Evolutionary conservation across 768 basidiomycete species (phyloP).

Genomic region (Dentipellis sp.): DNA sequence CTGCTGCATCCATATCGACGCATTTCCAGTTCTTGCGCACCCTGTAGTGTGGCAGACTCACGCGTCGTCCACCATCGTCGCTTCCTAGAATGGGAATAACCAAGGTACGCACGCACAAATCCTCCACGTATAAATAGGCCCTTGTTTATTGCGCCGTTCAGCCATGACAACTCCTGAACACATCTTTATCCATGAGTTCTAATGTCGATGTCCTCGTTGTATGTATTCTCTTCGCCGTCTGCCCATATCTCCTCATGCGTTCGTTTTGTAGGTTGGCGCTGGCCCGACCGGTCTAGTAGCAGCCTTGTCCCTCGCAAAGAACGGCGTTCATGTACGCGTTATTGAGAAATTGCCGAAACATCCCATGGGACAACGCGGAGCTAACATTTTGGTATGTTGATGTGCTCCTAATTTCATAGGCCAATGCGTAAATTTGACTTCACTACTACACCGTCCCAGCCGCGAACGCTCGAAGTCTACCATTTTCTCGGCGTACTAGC

Average conservation of each 20-base stretch:
- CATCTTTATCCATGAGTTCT: too few relatives aligned
- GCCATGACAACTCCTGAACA: too few relatives aligned
- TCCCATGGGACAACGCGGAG: slow-evolving; percentile 1
- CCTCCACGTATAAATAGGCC: too few relatives aligned
- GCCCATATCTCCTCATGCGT: neutral
- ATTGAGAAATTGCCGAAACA: slow-evolving; percentile 2
- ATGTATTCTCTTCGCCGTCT: too few relatives aligned
- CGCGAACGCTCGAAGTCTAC: slow-evolving; percentile 1
- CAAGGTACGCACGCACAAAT: too few relatives aligned
- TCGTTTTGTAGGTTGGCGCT: slow-evolving; percentile 1
- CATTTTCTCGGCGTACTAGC: slow-evolving; percentile 3
- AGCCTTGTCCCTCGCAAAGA: slow-evolving; percentile 3
- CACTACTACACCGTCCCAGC: neutral
- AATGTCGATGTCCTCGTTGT: too few relatives aligned
- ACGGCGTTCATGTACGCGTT: slow-evolving; percentile 7
- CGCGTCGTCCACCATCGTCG: too few relatives aligned
- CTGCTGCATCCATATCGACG: too few relatives aligned
- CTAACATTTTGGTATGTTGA: neutral
- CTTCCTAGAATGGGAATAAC: too few relatives aligned
- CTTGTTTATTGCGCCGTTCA: too few relatives aligned
- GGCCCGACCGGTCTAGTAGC: slow-evolving; percentile 5
- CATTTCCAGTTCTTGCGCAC: too few relatives aligned
- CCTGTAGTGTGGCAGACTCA: too few relatives aligned
- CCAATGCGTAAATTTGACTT: neutral
- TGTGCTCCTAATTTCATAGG: neutral